Base-by-base conservation (phyloP, 768 basidiomycete genomes). In the Lyophyllum semitale region DNA sequence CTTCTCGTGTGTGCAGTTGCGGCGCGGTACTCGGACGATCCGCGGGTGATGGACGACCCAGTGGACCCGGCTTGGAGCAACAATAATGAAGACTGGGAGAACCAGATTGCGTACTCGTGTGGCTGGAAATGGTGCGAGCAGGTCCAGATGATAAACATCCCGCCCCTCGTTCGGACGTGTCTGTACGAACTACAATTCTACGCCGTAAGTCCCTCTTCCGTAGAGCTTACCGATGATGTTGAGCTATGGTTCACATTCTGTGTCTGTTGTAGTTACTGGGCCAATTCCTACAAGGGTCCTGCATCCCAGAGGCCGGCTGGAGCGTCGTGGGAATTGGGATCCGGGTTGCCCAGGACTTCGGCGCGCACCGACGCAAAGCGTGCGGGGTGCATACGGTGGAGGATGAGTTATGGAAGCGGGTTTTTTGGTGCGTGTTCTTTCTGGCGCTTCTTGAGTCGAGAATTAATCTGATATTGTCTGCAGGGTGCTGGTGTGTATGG, bases 141-240 rank as follows among this genome's bases (percentile, higher is more conserved):
- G 62, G 82, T 87, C 1, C 81, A 88, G 51, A 76, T 84, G 63
- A 77, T 86, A 40, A 81, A 84, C 47, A 81, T 80, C 61, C 79
- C 78, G 0, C 70, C 89, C 7, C 71, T 91, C 7, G 70, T 73
- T 0, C 81, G 85, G 8, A 85, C 90, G 2, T 71, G 77, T 9
- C 64, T 94, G 53, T 86, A 84, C 66, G 91, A 94, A 54, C 69
- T 96, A 43, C 93, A 95, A 66, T 76, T 78, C 32, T 85, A 85
- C 64, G 74, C 73, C 47, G 81, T 79, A 59, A 73, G 81, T 72
- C 30, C 63, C 26, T n/a, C n/a, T n/a, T n/a, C n/a, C n/a, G n/a
- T n/a, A n/a, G n/a, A n/a, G n/a, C n/a, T n/a, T n/a, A n/a, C n/a
- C n/a, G n/a, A n/a, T n/a, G n/a, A n/a, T n/a, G n/a, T n/a, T n/a